phyloP scores from a whole-genome alignment of 257 asterid species.

The Plectranthus barbatus region DNA sequence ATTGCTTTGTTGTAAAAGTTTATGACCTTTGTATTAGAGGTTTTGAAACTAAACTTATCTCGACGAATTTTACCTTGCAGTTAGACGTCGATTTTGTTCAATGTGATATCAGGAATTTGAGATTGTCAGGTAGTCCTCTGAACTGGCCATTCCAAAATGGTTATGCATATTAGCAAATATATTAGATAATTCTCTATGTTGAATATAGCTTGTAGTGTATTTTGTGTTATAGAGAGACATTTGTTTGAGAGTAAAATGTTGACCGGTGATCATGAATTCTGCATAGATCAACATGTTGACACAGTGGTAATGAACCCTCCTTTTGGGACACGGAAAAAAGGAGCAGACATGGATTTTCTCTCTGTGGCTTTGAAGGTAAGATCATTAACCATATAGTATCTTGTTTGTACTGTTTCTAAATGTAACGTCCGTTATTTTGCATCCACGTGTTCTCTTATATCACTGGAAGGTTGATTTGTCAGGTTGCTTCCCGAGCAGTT shows the following conservation, averaged over 20 bases:
- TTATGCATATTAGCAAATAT: neutral
- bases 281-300: constrained; percentile 51
- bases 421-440: neutral
- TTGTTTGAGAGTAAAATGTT: constrained; percentile 6
- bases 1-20: neutral
- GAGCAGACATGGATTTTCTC: constrained; percentile 92
- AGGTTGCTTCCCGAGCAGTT: constrained; percentile 93
- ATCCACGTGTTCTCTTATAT: constrained; percentile 2
- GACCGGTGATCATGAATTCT: constrained; percentile 12
- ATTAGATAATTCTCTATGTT: neutral
- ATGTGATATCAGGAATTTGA: constrained; percentile 53
- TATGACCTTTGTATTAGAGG: neutral
- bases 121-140: constrained; percentile 51
- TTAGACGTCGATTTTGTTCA: constrained; percentile 67
- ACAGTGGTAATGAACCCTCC: constrained; percentile 98
- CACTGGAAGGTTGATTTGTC: constrained; percentile 14
- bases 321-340: constrained; percentile 92
- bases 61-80: constrained; percentile 34
- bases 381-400: neutral
- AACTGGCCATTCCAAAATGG: neutral
- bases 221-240: neutral
- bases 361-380: constrained; percentile 66
- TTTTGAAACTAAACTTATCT: neutral
- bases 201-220: neutral
- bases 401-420: neutral